Conservation (phyloP, 2,329 filamentous ascomycete genomes). For the Penicillium griseofulvum region DNA sequence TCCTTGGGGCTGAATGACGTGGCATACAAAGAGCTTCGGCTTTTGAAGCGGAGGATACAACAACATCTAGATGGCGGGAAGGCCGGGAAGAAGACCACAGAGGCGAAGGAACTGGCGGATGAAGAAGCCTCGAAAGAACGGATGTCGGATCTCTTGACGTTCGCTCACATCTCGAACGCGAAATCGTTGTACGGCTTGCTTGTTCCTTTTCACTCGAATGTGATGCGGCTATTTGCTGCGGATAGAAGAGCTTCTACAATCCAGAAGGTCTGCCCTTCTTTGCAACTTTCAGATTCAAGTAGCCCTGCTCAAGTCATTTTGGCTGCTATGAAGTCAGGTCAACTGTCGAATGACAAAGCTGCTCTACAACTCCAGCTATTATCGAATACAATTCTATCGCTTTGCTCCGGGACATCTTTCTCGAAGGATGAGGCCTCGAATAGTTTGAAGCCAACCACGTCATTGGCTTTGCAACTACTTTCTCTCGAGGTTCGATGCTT, state of each 20-base stretch:
- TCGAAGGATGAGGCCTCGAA: slow-evolving; percentile 13
- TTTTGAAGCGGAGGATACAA: slow-evolving; percentile 39
- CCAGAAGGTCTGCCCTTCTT: slow-evolving; percentile 30
- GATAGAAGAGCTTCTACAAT: slow-evolving; percentile 34
- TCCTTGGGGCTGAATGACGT: slow-evolving; percentile 41
- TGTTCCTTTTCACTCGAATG: slow-evolving; percentile 42
- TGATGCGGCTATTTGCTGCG: slow-evolving; percentile 36
- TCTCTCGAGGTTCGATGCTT: slow-evolving; percentile 42
- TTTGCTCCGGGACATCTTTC: slow-evolving; percentile 26
- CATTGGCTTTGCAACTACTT: slow-evolving; percentile 41
- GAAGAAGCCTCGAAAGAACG: slow-evolving; percentile 35
- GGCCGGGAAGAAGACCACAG: slow-evolving; percentile 15
- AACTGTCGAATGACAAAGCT: slow-evolving; percentile 40
- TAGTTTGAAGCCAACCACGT: slow-evolving; percentile 29
- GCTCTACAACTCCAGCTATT: slow-evolving; percentile 46
- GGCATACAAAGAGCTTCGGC: slow-evolving; percentile 42
- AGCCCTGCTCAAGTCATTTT: slow-evolving; percentile 43
- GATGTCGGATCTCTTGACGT: slow-evolving; percentile 38
- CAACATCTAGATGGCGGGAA: slow-evolving; percentile 27
- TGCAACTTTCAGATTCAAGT: slow-evolving; percentile 35
- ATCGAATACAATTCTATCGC: slow-evolving; percentile 41
- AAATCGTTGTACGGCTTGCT: slow-evolving; percentile 32
- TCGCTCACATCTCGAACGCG: slow-evolving; percentile 30
- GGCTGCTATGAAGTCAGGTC: slow-evolving; percentile 36
- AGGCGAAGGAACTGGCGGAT: slow-evolving; percentile 17